Evolutionary conservation across 2,329 filamentous ascomycete genomes (phyloP), one percentile per base, ranked within the genome.

Genomic region (Trichoderma endophyticum): DNA sequence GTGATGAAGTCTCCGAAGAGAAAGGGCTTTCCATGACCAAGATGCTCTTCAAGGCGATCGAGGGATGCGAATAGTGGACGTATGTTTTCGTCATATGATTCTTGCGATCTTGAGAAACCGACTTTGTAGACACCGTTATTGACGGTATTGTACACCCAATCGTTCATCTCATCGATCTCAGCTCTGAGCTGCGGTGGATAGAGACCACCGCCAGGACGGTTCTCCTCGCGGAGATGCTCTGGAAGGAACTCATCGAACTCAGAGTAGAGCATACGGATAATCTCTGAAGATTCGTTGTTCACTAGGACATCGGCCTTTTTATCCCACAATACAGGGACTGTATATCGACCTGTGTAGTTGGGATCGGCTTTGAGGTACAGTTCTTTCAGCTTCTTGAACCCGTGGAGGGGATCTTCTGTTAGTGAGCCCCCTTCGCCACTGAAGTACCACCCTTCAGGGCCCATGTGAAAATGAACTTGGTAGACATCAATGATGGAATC

Each of bases 241-340:
- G 86, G 86, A 1, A 91, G 78, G 6, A 90, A 77, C 62, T 85
- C 82, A 73, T 95, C 92, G 77, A 95, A 94, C 70, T 89, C 91
- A 12, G 86, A 85, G 81, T 93, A 94, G 73, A 96, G 84, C 91
- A 95, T 95, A 74, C 93, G 88, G 76, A 96, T 94, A 76, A 96
- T 95, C 80, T 96, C 93, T 67, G 89, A 89, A 70, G 90, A 92
- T 84, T 96, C 93, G 75, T 97, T 97, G 85, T 88, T 94, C 60
- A 96, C 93, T 75, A 95, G 92, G 18, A 86, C 88, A 63, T 90
- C 87, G 28, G 85, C 84, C 79, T 91, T 88, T 79, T 89, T 91
- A 75, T 93, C 91, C 84, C 89, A 93, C 11, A 94, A 84, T 0
- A 91, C 89, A 0, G 92, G 92, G 1, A 95, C 92, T 0, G 92